Conservation (phyloP, 352 stramenopile species). For the Phytophthora nicotianae region DNA sequence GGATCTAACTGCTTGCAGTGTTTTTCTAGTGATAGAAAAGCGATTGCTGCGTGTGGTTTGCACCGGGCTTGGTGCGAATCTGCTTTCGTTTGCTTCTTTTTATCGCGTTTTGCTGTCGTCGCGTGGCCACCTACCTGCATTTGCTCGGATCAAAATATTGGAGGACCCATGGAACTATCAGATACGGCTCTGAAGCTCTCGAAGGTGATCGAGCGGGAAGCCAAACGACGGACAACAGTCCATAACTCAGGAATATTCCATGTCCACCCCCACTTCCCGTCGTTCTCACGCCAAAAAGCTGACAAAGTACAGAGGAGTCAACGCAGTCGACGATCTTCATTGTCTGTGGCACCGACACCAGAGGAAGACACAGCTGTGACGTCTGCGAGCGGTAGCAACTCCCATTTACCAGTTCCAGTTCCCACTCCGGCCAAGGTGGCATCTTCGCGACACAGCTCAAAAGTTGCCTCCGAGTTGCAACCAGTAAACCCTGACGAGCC, state of each 20-base stretch:
- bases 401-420: not conserved
- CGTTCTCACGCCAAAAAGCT: conserved; percentile 32
- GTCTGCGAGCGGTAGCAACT: not conserved
- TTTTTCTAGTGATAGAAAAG: conserved; percentile 15
- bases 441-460: conserved; percentile 22
- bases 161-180: conserved; percentile 38
- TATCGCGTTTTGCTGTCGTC: not conserved
- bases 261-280: conserved; percentile 41
- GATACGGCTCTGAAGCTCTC: conserved; percentile 71
- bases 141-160: not conserved
- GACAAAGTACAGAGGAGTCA: conserved; percentile 7
- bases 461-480: conserved; percentile 3
- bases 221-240: conserved; percentile 46
- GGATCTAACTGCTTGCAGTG: conserved; percentile 22
- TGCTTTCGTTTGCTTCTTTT: not conserved
- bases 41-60: conserved; percentile 6
- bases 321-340: conserved; percentile 28
- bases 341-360: conserved; percentile 32
- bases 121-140: not conserved
- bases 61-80: not conserved
- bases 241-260: conserved; percentile 37
- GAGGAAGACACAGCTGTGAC: conserved; percentile 18
- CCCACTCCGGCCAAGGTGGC: not conserved
- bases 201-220: conserved; percentile 67
- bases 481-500: conserved; percentile 12